Evolutionary conservation across 2,329 filamentous ascomycete species (phyloP), one percentile per base, ranked within the genome.

Genomic region (Huntiella decipiens): DNA sequence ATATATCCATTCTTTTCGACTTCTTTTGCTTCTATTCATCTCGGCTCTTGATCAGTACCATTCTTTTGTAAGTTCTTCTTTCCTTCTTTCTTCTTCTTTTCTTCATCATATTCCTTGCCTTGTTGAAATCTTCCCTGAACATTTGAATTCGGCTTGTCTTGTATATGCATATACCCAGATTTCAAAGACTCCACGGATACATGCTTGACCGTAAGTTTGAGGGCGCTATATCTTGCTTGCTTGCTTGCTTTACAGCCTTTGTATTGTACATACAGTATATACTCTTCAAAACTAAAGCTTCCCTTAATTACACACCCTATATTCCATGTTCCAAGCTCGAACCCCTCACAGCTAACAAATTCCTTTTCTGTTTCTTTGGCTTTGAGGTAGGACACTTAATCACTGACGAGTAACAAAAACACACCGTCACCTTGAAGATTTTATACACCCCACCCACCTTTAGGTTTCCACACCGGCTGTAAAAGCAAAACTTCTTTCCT

Each of bases 71-170:
- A 28, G 22, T 28, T 2, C 32, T 32, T 44, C 40, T 41, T 36
- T 39, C 22, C 16, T 13, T 36, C 16, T 32, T 43, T 35, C 32
- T 45, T 47, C 32, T n/a, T 40, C 33, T 42, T 40, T 45, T 38
- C 17, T 13, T 45, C 38, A 40, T 39, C 38, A 40, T 39, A 41
- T 34, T 41, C 43, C 19, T 39, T 35, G n/a, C 41, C 33, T 38
- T 45, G 44, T 22, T 40, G 41, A 7, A 17, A 17, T 17, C 17
- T 17, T 4, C 17, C 17, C 17, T 17, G 17, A 4, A 17, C 17
- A 1, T 17, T 17, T 4, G 4, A 17, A 17, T 17, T 17, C 1
- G 17, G 1, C 17, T 17, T 17, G 16, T 38, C 22, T 38, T 36
- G 33, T 46, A 33, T 46, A 10, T 28, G 19, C 16, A 22, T 34